phyloP scores from a whole-genome alignment of 805 yeast genomes.

The Suhomyces faveliae region DNA sequence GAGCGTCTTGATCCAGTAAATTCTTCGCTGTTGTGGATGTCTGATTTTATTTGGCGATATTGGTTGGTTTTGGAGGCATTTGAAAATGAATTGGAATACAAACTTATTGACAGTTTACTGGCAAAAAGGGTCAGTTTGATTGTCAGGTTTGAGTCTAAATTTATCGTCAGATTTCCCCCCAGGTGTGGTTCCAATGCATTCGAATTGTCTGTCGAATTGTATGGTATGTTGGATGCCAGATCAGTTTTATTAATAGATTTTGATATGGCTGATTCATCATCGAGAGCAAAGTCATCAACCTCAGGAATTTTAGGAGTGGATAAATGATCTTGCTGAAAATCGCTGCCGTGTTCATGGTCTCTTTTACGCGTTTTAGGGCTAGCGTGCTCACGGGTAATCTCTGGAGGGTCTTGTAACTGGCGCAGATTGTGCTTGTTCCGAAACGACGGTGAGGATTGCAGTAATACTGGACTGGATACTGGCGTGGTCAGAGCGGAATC shows the following conservation, averaged over 20 bases:
- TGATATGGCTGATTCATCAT: background rate
- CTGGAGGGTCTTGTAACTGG: conserved; percentile 2
- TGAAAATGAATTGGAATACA: background rate
- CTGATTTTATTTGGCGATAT: background rate
- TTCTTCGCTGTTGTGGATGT: background rate
- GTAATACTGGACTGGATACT: background rate
- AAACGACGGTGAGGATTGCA: background rate
- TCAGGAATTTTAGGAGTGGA: background rate
- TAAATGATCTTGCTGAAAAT: background rate
- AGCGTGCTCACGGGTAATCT: background rate
- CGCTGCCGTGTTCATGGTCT: conserved; percentile 3
- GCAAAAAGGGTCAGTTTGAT: background rate
- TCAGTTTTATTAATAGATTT: background rate
- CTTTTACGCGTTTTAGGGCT: background rate
- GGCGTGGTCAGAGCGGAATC: background rate
- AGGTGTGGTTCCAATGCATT: background rate
- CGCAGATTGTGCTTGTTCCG: background rate
- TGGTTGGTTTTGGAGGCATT: background rate
- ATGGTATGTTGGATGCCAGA: background rate
- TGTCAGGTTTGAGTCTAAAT: background rate
- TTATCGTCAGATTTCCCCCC: background rate
- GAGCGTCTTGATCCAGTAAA: background rate
- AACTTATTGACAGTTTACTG: background rate
- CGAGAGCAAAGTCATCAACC: background rate
- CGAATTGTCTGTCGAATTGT: background rate